Conservation (phyloP, 179 eudicot genomes). For the Nepenthes alata region DNA sequence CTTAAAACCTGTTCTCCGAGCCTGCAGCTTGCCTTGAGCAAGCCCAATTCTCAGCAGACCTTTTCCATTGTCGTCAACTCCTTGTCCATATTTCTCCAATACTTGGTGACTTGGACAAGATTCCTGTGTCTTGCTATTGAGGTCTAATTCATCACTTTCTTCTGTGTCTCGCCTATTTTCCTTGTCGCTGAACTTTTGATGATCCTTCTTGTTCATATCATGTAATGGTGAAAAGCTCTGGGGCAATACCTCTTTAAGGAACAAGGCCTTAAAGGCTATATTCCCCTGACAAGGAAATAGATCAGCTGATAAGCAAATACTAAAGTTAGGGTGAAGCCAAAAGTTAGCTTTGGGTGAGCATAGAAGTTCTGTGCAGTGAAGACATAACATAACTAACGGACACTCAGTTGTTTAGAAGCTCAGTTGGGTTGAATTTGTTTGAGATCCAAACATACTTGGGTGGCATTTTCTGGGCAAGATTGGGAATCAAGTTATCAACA, state of each 20-base stretch:
- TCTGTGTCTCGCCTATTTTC: slow-evolving; percentile 13
- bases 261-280: slow-evolving; percentile 74
- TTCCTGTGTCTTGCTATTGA: slow-evolving; percentile 36
- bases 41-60: slow-evolving; percentile 26
- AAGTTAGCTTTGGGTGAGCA: too few relatives aligned
- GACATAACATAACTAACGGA: too few relatives aligned
- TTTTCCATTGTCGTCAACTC: slow-evolving; percentile 22
- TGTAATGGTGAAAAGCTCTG: slow-evolving; percentile 80
- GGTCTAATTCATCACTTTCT: slow-evolving; percentile 34
- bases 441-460: too few relatives aligned
- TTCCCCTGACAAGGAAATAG: slow-evolving; percentile 49
- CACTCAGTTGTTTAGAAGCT: too few relatives aligned
- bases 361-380: too few relatives aligned
- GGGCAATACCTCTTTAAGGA: slow-evolving; percentile 66
- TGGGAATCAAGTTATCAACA: too few relatives aligned
- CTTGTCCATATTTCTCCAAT: slow-evolving; percentile 17
- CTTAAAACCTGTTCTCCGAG: slow-evolving; percentile 72
- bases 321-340: too few relatives aligned
- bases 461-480: too few relatives aligned
- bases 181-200: slow-evolving; percentile 14
- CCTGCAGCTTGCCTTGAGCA: slow-evolving; percentile 40
- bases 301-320: too few relatives aligned
- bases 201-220: slow-evolving; percentile 14
- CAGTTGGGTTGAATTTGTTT: too few relatives aligned
- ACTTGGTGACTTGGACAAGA: slow-evolving; percentile 22